Evolutionary conservation across 1,139 yeast species (phyloP), one percentile per base, ranked within the genome.

Genomic region (Meyerozyma athensensis): DNA sequence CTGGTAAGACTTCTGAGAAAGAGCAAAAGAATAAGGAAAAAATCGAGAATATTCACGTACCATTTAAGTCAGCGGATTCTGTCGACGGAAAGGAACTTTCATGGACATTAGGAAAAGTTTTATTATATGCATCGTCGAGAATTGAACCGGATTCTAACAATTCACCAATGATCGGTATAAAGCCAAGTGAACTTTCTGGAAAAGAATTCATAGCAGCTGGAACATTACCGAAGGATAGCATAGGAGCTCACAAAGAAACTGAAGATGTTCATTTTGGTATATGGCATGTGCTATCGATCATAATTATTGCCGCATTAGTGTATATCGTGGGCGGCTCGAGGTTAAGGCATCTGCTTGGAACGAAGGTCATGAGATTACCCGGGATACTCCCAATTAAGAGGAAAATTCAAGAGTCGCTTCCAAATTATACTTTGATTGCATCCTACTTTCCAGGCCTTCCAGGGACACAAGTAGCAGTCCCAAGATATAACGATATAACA

Each of bases 31-130:
- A 54, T 5, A 53, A 48, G 2, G 56, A 56, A 19, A 56, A 58
- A 19, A 43, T 58, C 9, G 57, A 63, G 3, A 49, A 63, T 17
- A 63, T 56, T 2, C 77, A 75, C 46, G 71, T 75, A 10, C 78
- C 81, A 0, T 80, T 80, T 53, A 78, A 75, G 52, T 77, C 83
- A 32, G 79, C 82, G 1, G 72, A 73, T 37, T 68, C 78, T 8
- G 69, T 80, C 7, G 66, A 75, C 40, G 85, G 81, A 2, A 72
- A 70, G 16, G 86, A 80, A 44, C 53, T 80, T 17, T 76, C 86
- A 0, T 80, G 86, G 86, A 80, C 86, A 0, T 52, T 80, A 33
- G 86, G 86, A 3, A 75, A 74, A 48, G 77, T 79, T 2, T 47
- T 80, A 12, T 55, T 79, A 8, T 79, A 71, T 54, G 86, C 85